A percentile compares a stretch with the other conserved stretches of the same genome.
phyloP scores from a whole-genome alignment of 306 rosid species.

The Sechiopsis laciniata region DNA sequence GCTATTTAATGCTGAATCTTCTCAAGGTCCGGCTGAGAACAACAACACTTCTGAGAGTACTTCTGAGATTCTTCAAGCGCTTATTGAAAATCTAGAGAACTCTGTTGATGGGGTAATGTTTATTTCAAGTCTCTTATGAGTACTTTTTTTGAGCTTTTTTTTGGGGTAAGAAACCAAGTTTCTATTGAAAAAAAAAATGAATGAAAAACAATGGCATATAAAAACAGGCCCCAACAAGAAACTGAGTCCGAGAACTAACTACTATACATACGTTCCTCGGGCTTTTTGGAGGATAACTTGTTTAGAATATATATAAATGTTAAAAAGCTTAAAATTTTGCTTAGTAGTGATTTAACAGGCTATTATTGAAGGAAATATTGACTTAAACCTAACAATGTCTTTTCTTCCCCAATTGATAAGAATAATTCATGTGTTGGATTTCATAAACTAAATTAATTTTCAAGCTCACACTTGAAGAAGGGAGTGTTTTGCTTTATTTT shows the following conservation, averaged over 20 bases:
- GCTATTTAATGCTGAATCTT: conserved; percentile 56
- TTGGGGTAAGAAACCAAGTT: neutral
- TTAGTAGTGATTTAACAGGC: neutral
- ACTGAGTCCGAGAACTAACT: neutral
- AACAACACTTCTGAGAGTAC: conserved; percentile 36
- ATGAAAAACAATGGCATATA: neutral
- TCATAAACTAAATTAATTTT: neutral
- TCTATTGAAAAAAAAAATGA: neutral
- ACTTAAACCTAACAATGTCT: neutral
- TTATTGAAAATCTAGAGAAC: conserved; percentile 55
- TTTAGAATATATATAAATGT: neutral
- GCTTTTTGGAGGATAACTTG: neutral
- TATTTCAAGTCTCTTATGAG: neutral
- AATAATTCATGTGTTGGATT: neutral
- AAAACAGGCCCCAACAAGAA: neutral
- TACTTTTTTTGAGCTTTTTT: neutral
- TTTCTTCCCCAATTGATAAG: neutral
- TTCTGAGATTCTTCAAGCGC: conserved; percentile 50
- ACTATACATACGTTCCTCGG: neutral
- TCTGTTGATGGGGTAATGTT: conserved; percentile 53
- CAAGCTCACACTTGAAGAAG: neutral
- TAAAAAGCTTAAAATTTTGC: neutral
- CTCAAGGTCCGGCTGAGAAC: conserved; percentile 40
- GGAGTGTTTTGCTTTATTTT: neutral
- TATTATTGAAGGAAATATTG: neutral